Evolutionary conservation across 768 basidiomycete genomes (phyloP), one percentile per base, ranked within the genome.

Genomic region (Hydnomerulius pinastri): DNA sequence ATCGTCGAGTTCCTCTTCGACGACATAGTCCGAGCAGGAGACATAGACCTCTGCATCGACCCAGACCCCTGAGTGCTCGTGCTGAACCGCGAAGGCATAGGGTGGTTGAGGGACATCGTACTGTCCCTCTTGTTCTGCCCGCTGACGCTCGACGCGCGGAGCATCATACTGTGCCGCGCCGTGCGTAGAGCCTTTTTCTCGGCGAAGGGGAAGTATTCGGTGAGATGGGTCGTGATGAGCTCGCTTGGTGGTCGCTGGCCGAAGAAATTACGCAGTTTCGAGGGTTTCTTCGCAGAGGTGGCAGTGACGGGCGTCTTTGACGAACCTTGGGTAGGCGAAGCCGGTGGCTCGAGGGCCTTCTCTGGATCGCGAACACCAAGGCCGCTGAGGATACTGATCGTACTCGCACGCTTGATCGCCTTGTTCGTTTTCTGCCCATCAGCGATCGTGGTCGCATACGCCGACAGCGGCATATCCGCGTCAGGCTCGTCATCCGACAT

Each of bases 191-290:
- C 88, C 71, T 88, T 94, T 73, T 88, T 92, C 76, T 97, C 93
- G 4, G 92, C 86, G 55, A 81, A 80, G 1, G 97, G 97, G 83
- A 99, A 99, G 75, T 89, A 99, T 53, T 97, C 95, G 17, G 88
- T 85, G 43, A 98, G 71, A 64, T 98, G 95, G 6, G 78, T 96
- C 21, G 95, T 91, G 73, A 98, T 98, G 55, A 98, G 83, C 69
- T 98, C 97, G 71, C 90, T 92, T 0, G 97, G 95, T 0, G 97
- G 97, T 33, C 97, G 89, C 62, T 98, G 97, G 13, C 96, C 97
- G 59, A 98, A 96, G 77, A 98, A 99, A 76, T 93, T 94, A 69
- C 90, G 90, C 40, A 94, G 67, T 62, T 92, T 94, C 18, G 81
- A 80, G 4, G 85, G 81, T 8, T 77, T 73, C 58, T 81, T 81